Conservation (phyloP, 1,284 basidiomycete genomes). For the Papiliotrema flavescens region DNA sequence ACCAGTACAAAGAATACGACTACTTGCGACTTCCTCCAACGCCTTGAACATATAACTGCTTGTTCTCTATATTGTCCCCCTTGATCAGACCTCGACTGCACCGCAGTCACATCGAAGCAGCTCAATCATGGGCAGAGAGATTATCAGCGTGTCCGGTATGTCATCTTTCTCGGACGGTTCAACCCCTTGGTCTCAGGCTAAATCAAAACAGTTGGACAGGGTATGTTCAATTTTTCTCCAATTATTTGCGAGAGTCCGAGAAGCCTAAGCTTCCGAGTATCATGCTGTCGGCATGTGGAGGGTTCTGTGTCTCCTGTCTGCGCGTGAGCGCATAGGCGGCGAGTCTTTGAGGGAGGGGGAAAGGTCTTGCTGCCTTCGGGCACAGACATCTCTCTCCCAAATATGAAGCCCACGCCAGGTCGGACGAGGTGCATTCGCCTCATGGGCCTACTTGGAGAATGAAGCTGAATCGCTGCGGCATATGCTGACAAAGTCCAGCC, state of each 20-base stretch:
- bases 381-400: no score
- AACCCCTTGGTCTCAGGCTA: constrained; percentile 7
- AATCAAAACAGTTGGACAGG: constrained; percentile 21
- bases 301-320: neutral
- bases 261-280: neutral
- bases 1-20: no score
- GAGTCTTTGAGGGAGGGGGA: no score
- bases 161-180: neutral
- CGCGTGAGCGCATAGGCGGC: no score
- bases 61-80: no score
- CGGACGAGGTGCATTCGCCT: no score
- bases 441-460: no score
- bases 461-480: no score
- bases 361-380: no score
- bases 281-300: neutral
- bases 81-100: no score
- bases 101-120: neutral
- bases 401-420: no score
- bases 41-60: neutral
- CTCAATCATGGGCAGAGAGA: constrained; percentile 38
- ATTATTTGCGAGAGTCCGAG: no score
- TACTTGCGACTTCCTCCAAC: neutral
- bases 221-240: constrained; percentile 6
- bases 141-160: constrained; percentile 40
- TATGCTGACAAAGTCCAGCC: constrained; percentile 17